Conservation (phyloP, 495 filamentous ascomycete species). For the Lichenothelia convexa region DNA sequence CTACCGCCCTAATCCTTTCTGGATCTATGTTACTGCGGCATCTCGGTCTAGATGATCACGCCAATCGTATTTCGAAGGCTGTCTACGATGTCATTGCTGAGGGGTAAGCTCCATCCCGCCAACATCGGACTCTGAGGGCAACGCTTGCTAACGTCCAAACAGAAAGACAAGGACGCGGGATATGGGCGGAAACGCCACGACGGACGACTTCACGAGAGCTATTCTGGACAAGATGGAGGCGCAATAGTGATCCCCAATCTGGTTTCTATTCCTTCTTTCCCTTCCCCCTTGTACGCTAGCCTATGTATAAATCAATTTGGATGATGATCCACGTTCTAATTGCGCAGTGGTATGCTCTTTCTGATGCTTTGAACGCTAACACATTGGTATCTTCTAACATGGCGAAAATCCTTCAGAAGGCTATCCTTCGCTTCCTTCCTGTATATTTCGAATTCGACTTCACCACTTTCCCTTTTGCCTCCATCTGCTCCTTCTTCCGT, state of each 20-base stretch:
- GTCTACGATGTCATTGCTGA: constrained; percentile 92
- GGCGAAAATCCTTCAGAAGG: constrained; percentile 30
- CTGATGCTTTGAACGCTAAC: too few relatives aligned
- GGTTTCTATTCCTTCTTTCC: too few relatives aligned
- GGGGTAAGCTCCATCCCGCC: constrained; percentile 43
- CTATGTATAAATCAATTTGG: too few relatives aligned
- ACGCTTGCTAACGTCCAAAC: constrained; percentile 17
- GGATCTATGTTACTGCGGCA: constrained; percentile 93
- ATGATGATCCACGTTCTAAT: too few relatives aligned
- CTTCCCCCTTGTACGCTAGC: too few relatives aligned
- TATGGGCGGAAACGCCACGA: constrained; percentile 81
- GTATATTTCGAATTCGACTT: constrained; percentile 85
- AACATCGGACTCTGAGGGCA: neutral
- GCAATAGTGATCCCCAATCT: neutral
- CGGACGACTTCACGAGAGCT: constrained; percentile 86
- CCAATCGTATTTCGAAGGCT: constrained; percentile 92
- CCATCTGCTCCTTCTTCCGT: constrained; percentile 91
- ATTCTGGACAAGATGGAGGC: constrained; percentile 84
- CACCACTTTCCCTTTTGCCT: constrained; percentile 81
- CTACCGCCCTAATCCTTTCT: constrained; percentile 83
- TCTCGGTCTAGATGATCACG: constrained; percentile 89
- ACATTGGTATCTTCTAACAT: too few relatives aligned
- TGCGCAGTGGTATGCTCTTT: too few relatives aligned
- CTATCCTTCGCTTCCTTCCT: constrained; percentile 58
- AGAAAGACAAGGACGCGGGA: constrained; percentile 76